Conservation (phyloP, 805 yeast species). For the Ogataea methylovora region DNA sequence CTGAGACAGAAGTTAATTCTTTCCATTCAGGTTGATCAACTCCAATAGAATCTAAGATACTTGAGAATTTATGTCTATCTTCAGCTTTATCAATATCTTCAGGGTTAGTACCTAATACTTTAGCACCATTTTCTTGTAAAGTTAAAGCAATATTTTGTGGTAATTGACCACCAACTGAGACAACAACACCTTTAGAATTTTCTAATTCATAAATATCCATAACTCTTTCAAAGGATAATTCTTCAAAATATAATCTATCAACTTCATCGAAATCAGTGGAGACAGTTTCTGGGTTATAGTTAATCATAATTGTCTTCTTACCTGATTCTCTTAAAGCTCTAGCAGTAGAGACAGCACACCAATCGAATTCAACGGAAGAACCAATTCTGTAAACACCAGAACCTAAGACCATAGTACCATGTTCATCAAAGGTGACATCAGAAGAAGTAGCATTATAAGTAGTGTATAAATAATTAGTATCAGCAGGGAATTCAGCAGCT, state of each 20-base stretch:
- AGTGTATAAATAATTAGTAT: slow-evolving; percentile 90
- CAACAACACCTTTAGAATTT: slow-evolving; percentile 82
- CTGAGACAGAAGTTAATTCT: slow-evolving; percentile 80
- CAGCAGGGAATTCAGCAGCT: slow-evolving; percentile 98
- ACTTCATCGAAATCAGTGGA: slow-evolving; percentile 98
- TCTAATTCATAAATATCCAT: slow-evolving; percentile 96
- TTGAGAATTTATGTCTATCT: slow-evolving; percentile 96
- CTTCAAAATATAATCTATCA: slow-evolving; percentile 94
- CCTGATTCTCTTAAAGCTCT: slow-evolving; percentile 86
- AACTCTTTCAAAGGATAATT: slow-evolving; percentile 89
- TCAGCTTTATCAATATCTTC: slow-evolving; percentile 95
- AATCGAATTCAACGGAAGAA: slow-evolving; percentile 96
- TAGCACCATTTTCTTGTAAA: slow-evolving; percentile 76
- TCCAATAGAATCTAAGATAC: slow-evolving; percentile 84
- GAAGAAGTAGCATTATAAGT: slow-evolving; percentile 87
- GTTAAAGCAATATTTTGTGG: slow-evolving; percentile 94
- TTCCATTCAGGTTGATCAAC: slow-evolving; percentile 98
- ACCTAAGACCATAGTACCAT: slow-evolving; percentile 91
- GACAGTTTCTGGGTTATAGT: slow-evolving; percentile 97
- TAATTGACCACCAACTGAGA: slow-evolving; percentile 95
- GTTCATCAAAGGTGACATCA: slow-evolving; percentile 80
- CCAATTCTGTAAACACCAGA: slow-evolving; percentile 99
- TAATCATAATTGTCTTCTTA: slow-evolving; percentile 89
- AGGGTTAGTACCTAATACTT: slow-evolving; percentile 90
- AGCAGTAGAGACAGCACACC: slow-evolving; percentile 98